These are phyloP conservation scores for Arachnomyces sp. DNA, from an alignment of 2,329 filamentous ascomycete genomes.

Conservation along the genomic window DNA sequence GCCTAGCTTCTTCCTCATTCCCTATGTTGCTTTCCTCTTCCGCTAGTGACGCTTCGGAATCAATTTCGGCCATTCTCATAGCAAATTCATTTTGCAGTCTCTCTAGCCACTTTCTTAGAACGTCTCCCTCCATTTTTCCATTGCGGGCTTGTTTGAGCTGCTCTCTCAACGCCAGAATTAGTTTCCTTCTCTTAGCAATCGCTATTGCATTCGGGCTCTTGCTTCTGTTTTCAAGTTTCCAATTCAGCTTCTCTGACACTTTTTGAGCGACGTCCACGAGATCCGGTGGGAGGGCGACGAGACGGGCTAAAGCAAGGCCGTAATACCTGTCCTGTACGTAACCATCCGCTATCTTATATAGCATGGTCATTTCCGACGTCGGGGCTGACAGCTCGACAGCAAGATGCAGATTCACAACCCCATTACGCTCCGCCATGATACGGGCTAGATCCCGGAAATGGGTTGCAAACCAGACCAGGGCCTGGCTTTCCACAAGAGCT, in stretches of 20 bases:
- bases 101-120: constrained; percentile 56
- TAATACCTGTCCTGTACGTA: constrained; percentile 67
- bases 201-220: constrained; percentile 52
- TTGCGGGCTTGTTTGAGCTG: constrained; percentile 61
- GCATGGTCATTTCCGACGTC: constrained; percentile 67
- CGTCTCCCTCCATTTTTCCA: constrained; percentile 57
- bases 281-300: constrained; percentile 61
- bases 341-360: constrained; percentile 74
- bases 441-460: constrained; percentile 80
- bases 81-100: constrained; percentile 70
- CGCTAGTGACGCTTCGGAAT: constrained; percentile 21
- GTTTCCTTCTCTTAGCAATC: constrained; percentile 58
- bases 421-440: constrained; percentile 65
- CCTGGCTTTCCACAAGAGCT: constrained; percentile 69
- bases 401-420: constrained; percentile 77
- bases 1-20: too few relatives aligned
- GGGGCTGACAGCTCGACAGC: constrained; percentile 57
- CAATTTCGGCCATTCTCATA: constrained; percentile 59
- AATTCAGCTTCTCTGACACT: constrained; percentile 57
- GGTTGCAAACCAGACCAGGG: constrained; percentile 85
- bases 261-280: constrained; percentile 62
- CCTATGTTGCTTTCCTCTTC: too few relatives aligned
- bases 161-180: constrained; percentile 66
- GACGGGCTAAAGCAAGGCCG: constrained; percentile 70
- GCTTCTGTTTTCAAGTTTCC: constrained; percentile 51